Percentiles rank a stretch among this genome's conserved stretches.
phyloP scores from a whole-genome alignment of 805 yeast genomes.

The Debaryomyces hansenii region DNA sequence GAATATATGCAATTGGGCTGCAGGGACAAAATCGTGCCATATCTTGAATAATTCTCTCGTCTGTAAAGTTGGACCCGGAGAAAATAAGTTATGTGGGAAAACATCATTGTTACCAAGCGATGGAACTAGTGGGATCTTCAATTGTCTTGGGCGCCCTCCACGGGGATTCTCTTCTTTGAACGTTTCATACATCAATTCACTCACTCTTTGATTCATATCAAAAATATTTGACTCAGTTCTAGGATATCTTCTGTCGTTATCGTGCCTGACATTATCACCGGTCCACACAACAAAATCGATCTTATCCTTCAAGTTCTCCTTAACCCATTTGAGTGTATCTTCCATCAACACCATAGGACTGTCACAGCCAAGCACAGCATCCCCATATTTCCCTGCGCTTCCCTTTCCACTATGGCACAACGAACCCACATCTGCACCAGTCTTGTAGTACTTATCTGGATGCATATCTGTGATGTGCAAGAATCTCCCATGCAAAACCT shows the following conservation, averaged over 20 bases:
- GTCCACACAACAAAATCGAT: slow-evolving; percentile 90
- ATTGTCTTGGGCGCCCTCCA: slow-evolving; percentile 39
- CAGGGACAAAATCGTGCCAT: slow-evolving; percentile 75
- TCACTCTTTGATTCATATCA: slow-evolving; percentile 61
- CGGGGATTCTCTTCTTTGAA: slow-evolving; percentile 50
- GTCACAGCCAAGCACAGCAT: slow-evolving; percentile 76
- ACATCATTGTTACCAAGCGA: slow-evolving; percentile 86
- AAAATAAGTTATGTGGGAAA: slow-evolving; percentile 81
- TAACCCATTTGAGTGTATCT: slow-evolving; percentile 67
- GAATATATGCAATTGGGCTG: slow-evolving; percentile 73
- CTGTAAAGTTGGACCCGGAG: slow-evolving; percentile 87
- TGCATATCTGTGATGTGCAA: slow-evolving; percentile 86
- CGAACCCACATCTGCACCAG: slow-evolving; percentile 45
- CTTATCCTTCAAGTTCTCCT: slow-evolving; percentile 63
- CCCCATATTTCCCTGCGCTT: slow-evolving; percentile 67
- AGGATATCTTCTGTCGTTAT: slow-evolving; percentile 72
- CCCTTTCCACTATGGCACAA: slow-evolving; percentile 63
- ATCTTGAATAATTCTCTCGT: slow-evolving; percentile 73
- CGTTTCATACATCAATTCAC: slow-evolving; percentile 49
- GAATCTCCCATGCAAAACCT: slow-evolving; percentile 67
- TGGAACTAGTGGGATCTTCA: slow-evolving; percentile 57
- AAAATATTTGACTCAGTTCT: slow-evolving; percentile 73
- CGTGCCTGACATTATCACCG: slow-evolving; percentile 86
- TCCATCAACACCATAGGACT: slow-evolving; percentile 63
- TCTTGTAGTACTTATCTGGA: slow-evolving; percentile 69